Conservation (phyloP, 768 basidiomycete species). For the Lentinus tigrinus region DNA sequence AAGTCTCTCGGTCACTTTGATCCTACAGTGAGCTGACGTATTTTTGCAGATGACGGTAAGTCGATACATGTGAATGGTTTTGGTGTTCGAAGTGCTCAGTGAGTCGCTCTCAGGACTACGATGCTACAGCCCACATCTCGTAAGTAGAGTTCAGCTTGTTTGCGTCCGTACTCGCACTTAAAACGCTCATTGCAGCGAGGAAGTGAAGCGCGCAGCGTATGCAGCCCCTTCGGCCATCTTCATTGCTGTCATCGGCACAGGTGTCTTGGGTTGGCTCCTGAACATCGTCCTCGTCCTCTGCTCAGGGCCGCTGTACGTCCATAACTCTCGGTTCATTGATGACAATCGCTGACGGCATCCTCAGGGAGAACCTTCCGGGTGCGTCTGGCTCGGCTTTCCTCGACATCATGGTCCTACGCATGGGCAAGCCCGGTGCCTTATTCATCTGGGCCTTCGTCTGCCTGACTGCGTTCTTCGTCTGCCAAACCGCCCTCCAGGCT, state of each 20-base stretch:
- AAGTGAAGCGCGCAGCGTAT: constrained; percentile 77
- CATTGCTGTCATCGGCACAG: constrained; percentile 72
- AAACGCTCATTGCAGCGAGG: constrained; percentile 48
- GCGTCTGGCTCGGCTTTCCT: constrained; percentile 72
- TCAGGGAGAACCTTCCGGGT: constrained; percentile 64
- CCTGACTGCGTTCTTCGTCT: constrained; percentile 84
- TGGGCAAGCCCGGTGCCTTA: constrained; percentile 74
- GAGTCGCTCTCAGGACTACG: constrained; percentile 58
- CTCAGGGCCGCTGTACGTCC: constrained; percentile 67
- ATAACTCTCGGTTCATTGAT: background rate
- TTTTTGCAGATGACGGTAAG: constrained; percentile 54
- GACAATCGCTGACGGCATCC: background rate
- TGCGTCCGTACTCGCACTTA: background rate
- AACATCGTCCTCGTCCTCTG: constrained; percentile 88
- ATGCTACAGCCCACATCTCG: constrained; percentile 82
- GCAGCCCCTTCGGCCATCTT: constrained; percentile 67
- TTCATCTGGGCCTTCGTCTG: constrained; percentile 84
- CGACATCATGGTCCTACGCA: constrained; percentile 71
- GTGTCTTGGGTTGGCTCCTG: constrained; percentile 79
- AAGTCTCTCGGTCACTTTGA: constrained; percentile 24
- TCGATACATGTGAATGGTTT: background rate
- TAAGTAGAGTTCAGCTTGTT: constrained; percentile 34
- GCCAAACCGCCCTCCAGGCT: constrained; percentile 79
- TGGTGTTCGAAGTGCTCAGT: constrained; percentile 1
- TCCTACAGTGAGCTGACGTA: background rate